Evolutionary conservation across 2,329 filamentous ascomycete genomes (phyloP).

Genomic region (Tolypocladium cylindrosporum): DNA sequence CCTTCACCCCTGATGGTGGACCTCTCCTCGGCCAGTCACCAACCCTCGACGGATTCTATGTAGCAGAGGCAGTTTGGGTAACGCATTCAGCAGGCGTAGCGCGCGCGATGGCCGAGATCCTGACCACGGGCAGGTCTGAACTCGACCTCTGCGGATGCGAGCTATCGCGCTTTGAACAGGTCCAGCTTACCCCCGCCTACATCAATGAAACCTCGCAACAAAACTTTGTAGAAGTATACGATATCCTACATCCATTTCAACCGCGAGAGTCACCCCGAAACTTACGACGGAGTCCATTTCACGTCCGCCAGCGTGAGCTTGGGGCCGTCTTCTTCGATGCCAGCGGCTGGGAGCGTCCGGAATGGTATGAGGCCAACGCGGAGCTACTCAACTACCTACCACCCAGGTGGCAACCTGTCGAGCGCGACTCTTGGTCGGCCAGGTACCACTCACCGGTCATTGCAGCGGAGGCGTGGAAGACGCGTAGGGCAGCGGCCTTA

Average conservation of each 20-base stretch:
- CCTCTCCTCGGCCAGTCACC: conserved; percentile 49
- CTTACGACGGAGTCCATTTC: conserved; percentile 49
- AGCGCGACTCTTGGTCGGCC: conserved; percentile 49
- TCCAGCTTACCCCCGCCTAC: conserved; percentile 46
- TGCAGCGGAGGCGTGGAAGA: conserved; percentile 55
- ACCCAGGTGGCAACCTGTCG: conserved; percentile 40
- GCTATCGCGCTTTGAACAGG: conserved; percentile 49
- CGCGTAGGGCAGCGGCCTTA: conserved; percentile 49
- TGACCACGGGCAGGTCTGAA: conserved; percentile 44
- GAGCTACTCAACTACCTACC: conserved; percentile 41
- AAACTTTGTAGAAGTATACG: conserved; percentile 56
- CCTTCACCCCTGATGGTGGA: conserved; percentile 55
- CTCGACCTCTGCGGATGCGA: conserved; percentile 51
- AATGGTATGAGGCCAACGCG: conserved; percentile 50
- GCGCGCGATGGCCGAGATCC: conserved; percentile 46
- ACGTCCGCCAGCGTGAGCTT: conserved; percentile 41
- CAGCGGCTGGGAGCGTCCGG: conserved; percentile 52
- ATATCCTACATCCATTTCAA: conserved; percentile 52
- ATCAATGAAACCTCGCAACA: conserved; percentile 48
- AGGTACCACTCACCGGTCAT: conserved; percentile 47
- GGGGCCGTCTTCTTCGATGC: conserved; percentile 49
- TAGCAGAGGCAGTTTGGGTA: conserved; percentile 58
- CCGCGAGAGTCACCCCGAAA: conserved; percentile 47
- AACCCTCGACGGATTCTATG: conserved; percentile 49
- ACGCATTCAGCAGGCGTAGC: conserved; percentile 56